A percentile compares a stretch with the other conserved stretches of the same genome.
Evolutionary conservation across 2,329 filamentous ascomycete genomes (phyloP).

Genomic region (Aspergillus pseudonomiae): DNA sequence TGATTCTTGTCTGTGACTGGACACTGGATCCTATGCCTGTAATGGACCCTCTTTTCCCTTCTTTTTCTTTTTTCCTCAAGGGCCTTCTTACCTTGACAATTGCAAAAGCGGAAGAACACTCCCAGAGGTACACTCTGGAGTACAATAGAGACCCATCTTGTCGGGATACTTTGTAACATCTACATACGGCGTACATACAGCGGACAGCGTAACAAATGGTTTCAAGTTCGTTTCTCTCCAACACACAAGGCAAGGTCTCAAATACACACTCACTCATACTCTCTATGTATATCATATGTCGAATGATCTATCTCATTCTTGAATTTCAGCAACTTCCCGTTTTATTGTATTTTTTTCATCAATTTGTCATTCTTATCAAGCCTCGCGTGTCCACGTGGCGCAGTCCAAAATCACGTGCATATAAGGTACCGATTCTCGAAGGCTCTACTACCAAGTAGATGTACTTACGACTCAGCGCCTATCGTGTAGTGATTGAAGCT

Average conservation of each 20-base stretch:
- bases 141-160: background rate
- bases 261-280: too few species aligned
- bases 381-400: conserved; percentile 6
- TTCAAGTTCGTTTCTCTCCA: background rate
- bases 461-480: background rate
- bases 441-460: conserved; percentile 1
- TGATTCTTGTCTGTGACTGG: background rate
- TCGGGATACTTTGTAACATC: background rate
- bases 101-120: background rate
- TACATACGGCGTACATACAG: background rate
- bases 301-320: background rate
- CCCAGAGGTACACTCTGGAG: background rate
- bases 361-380: background rate
- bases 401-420: conserved; percentile 6
- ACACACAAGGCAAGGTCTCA: background rate
- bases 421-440: conserved; percentile 3
- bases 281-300: background rate
- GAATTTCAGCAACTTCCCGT: background rate
- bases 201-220: background rate
- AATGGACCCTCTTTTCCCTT: background rate
- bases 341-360: background rate
- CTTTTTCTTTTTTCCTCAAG: background rate
- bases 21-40: background rate
- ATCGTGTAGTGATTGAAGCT: background rate
- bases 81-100: background rate